These are phyloP conservation scores for Cinnamomum micranthum DNA, from an alignment of 164 flowering plant species.

Conservation along the genomic window DNA sequence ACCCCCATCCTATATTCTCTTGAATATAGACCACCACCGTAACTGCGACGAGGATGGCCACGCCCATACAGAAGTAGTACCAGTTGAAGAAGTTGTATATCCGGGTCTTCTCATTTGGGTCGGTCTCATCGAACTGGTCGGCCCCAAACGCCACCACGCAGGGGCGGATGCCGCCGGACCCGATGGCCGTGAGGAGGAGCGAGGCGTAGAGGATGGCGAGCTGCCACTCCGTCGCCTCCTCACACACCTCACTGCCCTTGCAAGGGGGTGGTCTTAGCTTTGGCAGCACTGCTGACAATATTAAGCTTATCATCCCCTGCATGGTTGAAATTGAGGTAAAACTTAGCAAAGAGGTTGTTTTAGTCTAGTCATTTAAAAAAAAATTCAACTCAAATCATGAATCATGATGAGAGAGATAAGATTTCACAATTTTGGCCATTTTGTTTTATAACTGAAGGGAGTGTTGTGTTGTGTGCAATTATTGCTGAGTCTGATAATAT, in stretches of 20 bases:
- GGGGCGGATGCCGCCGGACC: slow-evolving; percentile 87
- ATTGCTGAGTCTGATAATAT: too few species aligned
- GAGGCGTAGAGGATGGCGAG: slow-evolving; percentile 55
- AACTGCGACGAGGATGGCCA: slow-evolving; percentile 56
- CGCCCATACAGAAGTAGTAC: slow-evolving; percentile 89
- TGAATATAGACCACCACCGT: slow-evolving; percentile 80
- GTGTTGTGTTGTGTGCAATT: too few species aligned
- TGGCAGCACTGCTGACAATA: slow-evolving; percentile 60
- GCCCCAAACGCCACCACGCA: slow-evolving; percentile 87
- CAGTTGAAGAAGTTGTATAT: slow-evolving; percentile 87
- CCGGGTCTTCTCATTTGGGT: slow-evolving; percentile 43
- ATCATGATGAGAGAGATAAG: too few species aligned
- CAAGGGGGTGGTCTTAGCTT: slow-evolving; percentile 61
- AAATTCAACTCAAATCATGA: too few species aligned
- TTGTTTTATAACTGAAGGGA: neutral
- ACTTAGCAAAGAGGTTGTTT: neutral
- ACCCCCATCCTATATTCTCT: slow-evolving; percentile 85
- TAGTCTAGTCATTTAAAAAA: neutral
- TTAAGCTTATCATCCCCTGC: slow-evolving; percentile 70
- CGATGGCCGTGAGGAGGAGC: slow-evolving; percentile 55
- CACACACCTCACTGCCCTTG: slow-evolving; percentile 26
- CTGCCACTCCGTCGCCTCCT: slow-evolving; percentile 53
- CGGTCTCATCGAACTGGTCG: slow-evolving; percentile 72
- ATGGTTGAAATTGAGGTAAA: neutral
- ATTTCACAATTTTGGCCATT: too few species aligned